Base-by-base conservation (phyloP, 345 rosid species). In the Garcia nutans region DNA sequence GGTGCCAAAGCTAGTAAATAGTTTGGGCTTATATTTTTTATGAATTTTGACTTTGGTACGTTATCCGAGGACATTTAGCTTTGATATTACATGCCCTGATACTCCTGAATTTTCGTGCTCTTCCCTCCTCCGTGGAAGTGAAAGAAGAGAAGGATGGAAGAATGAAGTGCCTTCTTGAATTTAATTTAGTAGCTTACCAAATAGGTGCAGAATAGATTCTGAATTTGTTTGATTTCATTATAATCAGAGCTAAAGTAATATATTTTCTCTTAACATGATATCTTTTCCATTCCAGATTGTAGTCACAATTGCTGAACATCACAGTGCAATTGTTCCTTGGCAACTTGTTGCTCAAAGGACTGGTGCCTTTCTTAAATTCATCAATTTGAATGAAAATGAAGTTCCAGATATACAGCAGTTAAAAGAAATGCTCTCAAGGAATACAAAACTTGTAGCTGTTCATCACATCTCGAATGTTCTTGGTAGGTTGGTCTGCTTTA, bases 281-380 rank as follows among this genome's bases (percentile, higher is more conserved):
- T 47, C 63, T 73, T 71, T 78, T 82, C 79, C 76, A 72, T 77
- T 67, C 74, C 88, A 96, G 99, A 75, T 96, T 57, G 10, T 92
- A 56, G 87, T 89, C 62, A 88, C 98, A 15, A 73, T 93, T 23
- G 98, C 94, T 10, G 99, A 96, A 72, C 99, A 93, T 79, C 99
- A 96, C 58, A 93, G 99, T 65, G 88, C 91, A 61, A 91, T 96
- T 77, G 98, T 93, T 74, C 99, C 99, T n/a, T 93, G 98, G 98
- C 99, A 96, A 88, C 69, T 91, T 52, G 91, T 87, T 60, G 87
- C 98, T 24, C 87, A 89, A 78, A 89, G 85, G 77, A 90, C 93
- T 11, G 97, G 98, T 65, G 97, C 97, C 4, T 71, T 88, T 74
- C 72, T 96, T 63, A 93, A 88, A 79, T 96, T 78, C 82, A 89